A percentile compares a stretch with the other conserved stretches of the same genome.
Evolutionary conservation across 1,284 basidiomycete species (phyloP).

Genomic region (Fomitopsis betulina): DNA sequence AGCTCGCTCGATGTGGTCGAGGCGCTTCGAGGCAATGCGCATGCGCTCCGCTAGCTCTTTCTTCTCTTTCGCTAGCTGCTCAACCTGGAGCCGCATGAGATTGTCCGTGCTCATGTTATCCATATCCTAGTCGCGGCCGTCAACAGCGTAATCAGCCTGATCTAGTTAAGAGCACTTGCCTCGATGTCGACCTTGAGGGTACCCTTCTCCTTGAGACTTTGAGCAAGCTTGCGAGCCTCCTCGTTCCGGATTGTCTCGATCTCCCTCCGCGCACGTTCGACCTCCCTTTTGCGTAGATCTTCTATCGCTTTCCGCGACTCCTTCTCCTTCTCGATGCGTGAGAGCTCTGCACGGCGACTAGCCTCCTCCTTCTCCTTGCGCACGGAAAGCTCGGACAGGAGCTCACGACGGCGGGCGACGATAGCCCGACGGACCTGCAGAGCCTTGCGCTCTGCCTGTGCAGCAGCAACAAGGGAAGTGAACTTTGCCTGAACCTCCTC

Average conservation of each 20-base stretch:
- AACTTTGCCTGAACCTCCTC: constrained; percentile 52
- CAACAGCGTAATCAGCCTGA: not conserved
- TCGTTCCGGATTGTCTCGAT: constrained; percentile 81
- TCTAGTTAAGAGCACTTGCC: constrained; percentile 37
- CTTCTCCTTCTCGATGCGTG: constrained; percentile 71
- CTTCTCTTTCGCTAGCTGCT: constrained; percentile 97
- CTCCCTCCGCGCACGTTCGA: constrained; percentile 78
- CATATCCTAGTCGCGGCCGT: constrained; percentile 53
- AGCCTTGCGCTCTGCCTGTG: constrained; percentile 72
- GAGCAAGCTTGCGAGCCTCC: constrained; percentile 89
- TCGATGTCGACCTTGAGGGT: constrained; percentile 84
- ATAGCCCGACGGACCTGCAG: constrained; percentile 76
- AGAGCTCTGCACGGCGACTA: constrained; percentile 71
- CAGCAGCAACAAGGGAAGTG: constrained; percentile 50
- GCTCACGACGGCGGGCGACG: constrained; percentile 83
- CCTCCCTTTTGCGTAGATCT: constrained; percentile 68
- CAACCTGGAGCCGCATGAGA: constrained; percentile 89
- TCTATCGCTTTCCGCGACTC: constrained; percentile 65
- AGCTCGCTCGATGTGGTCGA: constrained; percentile 95
- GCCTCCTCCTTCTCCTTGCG: constrained; percentile 92
- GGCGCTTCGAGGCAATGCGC: constrained; percentile 83
- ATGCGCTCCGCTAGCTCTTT: constrained; percentile 82
- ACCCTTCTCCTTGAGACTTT: constrained; percentile 81
- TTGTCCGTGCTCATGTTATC: constrained; percentile 85
- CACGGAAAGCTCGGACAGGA: constrained; percentile 81